These are phyloP conservation scores for Penicillium capsulatum DNA, from an alignment of 2,329 filamentous ascomycete species.

Conservation along the genomic window DNA sequence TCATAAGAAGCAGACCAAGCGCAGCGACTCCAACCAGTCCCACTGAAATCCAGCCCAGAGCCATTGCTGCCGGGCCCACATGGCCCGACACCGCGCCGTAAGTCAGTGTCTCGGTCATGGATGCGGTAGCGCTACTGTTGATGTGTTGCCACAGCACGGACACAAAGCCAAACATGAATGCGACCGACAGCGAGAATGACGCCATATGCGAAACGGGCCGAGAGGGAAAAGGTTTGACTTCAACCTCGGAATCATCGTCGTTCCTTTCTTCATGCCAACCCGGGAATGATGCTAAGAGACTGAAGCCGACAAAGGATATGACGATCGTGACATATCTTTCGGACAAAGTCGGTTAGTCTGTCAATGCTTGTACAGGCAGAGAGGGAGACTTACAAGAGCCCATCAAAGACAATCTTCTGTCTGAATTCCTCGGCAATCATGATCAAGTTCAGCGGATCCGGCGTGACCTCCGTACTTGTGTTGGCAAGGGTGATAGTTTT, in stretches of 20 bases:
- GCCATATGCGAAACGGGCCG: too few relatives aligned
- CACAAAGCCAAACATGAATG: background rate
- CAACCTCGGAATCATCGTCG: background rate
- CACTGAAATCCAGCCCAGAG: constrained; percentile 15
- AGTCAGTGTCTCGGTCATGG: constrained; percentile 10
- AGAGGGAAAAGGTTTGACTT: constrained; percentile 11
- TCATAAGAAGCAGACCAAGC: constrained; percentile 5
- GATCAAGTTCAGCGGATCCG: constrained; percentile 15
- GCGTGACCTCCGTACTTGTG: background rate
- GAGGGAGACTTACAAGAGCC: constrained; percentile 14
- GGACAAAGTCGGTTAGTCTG: too few relatives aligned
- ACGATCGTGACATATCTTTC: constrained; percentile 5
- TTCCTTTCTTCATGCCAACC: constrained; percentile 9
- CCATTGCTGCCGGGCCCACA: constrained; percentile 13
- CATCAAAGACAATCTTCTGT: constrained; percentile 14
- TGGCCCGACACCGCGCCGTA: constrained; percentile 11
- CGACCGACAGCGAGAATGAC: background rate
- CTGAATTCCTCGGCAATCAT: constrained; percentile 15
- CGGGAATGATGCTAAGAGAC: constrained; percentile 6
- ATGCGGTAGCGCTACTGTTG: constrained; percentile 8
- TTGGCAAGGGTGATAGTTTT: constrained; percentile 1
- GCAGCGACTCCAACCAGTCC: background rate
- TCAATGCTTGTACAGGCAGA: too few relatives aligned
- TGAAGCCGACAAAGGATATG: background rate
- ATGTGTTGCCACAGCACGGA: constrained; percentile 18